Base-by-base conservation (phyloP, 1,284 basidiomycete genomes). In the Trichosporon sp. region DNA sequence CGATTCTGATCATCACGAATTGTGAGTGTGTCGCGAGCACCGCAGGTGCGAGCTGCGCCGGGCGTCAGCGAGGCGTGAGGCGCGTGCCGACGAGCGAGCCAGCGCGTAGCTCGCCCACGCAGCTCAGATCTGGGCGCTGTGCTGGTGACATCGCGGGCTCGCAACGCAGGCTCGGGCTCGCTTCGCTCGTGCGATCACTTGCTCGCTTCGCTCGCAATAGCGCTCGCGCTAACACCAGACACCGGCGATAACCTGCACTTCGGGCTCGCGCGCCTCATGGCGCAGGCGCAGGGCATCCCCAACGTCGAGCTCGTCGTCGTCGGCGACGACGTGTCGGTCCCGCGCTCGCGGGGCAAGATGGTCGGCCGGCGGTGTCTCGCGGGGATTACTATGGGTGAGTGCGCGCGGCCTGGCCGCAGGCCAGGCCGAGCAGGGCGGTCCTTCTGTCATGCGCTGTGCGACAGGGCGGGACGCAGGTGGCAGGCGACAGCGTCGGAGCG, bases 161-260 rank as follows among this genome's bases (percentile, higher is more conserved):
- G 34, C 34, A 34, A 34, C 34, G n/a, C n/a, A n/a, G n/a, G n/a
- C n/a, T n/a, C n/a, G n/a, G n/a, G n/a, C n/a, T n/a, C n/a, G n/a
- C n/a, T n/a, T n/a, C n/a, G n/a, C n/a, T n/a, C n/a, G n/a, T n/a
- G n/a, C n/a, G n/a, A n/a, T n/a, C 32, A 32, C 9, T 23, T 23
- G 21, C 58, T 13, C 34, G 62, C 62, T 31, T 38, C 62, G 32
- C 62, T 25, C 62, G 60, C n/a, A 42, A 3, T 4, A 18, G 13
- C 42, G 53, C 13, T 44, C 47, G 51, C n/a, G 65, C 58, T 60
- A 35, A 70, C 51, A 23, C 3, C 64, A 81, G 79, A 80, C 64
- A 82, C 79, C 6, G 85, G 85, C 60, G 85, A 86, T 73, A 84
- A 83, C 71, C 81, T 86, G 23, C 84, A 86, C 76, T 86, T 86